Conservation (phyloP, 805 yeast species). For the Ascoidea asiatica region DNA sequence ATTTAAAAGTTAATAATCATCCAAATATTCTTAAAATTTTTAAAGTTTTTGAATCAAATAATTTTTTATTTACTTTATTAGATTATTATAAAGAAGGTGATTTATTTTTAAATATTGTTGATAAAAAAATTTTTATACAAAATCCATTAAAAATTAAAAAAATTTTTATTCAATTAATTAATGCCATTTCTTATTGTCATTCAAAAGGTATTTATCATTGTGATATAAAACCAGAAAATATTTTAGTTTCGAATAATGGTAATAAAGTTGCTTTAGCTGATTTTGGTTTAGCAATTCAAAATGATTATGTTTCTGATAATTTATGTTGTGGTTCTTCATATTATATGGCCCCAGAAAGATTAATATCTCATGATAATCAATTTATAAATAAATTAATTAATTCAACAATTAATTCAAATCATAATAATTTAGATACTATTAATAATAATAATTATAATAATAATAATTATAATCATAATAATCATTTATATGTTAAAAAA, state of each 20-base stretch:
- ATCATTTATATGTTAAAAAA: too few relatives aligned
- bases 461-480: constrained; percentile 12
- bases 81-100: constrained; percentile 83
- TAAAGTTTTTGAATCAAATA: constrained; percentile 49
- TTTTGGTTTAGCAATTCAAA: constrained; percentile 75
- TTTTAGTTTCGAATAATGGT: constrained; percentile 51
- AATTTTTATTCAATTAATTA: constrained; percentile 63
- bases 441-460: constrained; percentile 16
- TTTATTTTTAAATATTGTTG: constrained; percentile 75
- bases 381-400: constrained; percentile 13
- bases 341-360: constrained; percentile 88
- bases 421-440: too few relatives aligned
- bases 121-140: constrained; percentile 43
- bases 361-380: constrained; percentile 23
- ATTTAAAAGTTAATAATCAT: constrained; percentile 62
- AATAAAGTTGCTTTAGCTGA: constrained; percentile 57
- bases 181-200: constrained; percentile 77
- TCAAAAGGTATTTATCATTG: constrained; percentile 78
- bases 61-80: constrained; percentile 52
- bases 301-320: constrained; percentile 43
- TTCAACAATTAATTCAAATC: too few relatives aligned
- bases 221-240: constrained; percentile 92
- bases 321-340: constrained; percentile 79
- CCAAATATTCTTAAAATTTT: constrained; percentile 69
- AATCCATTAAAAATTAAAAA: constrained; percentile 37